These are phyloP conservation scores for Claviceps sp. DNA, from an alignment of 2,329 filamentous ascomycete species.

Conservation along the genomic window DNA sequence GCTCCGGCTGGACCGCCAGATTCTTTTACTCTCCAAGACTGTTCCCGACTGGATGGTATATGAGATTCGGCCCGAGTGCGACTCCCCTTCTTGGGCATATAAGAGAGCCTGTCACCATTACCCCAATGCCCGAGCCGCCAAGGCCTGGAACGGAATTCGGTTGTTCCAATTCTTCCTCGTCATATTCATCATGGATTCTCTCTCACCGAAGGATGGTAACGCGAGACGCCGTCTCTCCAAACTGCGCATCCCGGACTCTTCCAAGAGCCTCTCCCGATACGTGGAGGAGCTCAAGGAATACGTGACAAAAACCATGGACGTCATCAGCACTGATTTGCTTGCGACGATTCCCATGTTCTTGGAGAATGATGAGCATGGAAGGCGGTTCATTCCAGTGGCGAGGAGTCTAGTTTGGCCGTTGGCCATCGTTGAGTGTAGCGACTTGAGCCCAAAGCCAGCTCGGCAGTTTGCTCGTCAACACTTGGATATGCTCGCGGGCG, in stretches of 20 bases:
- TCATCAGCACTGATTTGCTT: constrained; percentile 10
- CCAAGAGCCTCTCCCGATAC: neutral
- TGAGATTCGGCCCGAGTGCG: neutral
- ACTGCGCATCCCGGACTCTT: neutral
- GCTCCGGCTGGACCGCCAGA: constrained; percentile 9
- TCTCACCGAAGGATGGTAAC: neutral
- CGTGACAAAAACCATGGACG: constrained; percentile 7
- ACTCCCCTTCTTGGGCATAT: constrained; percentile 8
- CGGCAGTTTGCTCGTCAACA: constrained; percentile 7
- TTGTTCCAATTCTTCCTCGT: neutral
- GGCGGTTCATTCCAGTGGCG: constrained; percentile 10
- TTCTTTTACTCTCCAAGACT: constrained; percentile 2
- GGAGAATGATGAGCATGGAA: constrained; percentile 2
- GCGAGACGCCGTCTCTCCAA: neutral
- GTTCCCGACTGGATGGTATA: constrained; percentile 2
- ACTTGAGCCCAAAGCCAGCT: constrained; percentile 4
- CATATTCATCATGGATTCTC: neutral
- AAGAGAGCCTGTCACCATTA: constrained; percentile 9
- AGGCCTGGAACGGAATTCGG: neutral
- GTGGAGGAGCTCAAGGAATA: constrained; percentile 4
- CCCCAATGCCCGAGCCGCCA: constrained; percentile 8
- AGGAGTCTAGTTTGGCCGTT: constrained; percentile 14
- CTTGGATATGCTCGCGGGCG: constrained; percentile 10
- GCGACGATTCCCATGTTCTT: constrained; percentile 11
- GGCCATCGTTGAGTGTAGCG: constrained; percentile 8